These are phyloP conservation scores for Amanita thiersii DNA, from an alignment of 768 basidiomycete genomes.

Conservation along the genomic window DNA sequence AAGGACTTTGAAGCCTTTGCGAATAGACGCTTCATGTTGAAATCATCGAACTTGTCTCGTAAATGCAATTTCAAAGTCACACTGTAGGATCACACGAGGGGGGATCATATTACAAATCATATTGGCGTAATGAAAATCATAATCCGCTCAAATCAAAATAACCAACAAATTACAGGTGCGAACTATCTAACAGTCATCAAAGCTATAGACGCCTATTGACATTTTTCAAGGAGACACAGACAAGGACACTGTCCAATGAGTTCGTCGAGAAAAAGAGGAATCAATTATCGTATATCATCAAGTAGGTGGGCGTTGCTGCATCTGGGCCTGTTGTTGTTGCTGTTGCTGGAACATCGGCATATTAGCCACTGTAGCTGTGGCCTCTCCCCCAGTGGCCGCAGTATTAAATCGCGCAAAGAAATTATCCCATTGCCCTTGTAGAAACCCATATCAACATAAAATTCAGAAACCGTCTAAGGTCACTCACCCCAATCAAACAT, in stretches of 20 bases:
- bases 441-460: slow-evolving; percentile 7
- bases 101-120: too few species aligned
- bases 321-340: slow-evolving; percentile 13
- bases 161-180: too few species aligned
- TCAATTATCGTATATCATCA: slow-evolving; percentile 9
- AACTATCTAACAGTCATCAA: too few species aligned
- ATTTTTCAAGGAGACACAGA: too few species aligned
- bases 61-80: too few species aligned
- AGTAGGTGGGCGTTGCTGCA: slow-evolving; percentile 13
- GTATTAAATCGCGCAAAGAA: slow-evolving; percentile 63
- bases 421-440: slow-evolving; percentile 71
- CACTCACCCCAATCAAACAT: slow-evolving; percentile 84
- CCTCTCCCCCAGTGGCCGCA: slow-evolving; percentile 21
- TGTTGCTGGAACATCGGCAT: slow-evolving; percentile 18
- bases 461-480: slow-evolving; percentile 2
- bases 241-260: too few species aligned
- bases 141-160: too few species aligned
- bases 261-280: neutral
- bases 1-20: slow-evolving; percentile 30
- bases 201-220: too few species aligned
- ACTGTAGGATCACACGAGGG: too few species aligned
- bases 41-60: neutral
- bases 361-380: slow-evolving; percentile 25
- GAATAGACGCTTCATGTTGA: slow-evolving; percentile 35
- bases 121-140: too few species aligned